Evolutionary conservation across 148 eudicot species (phyloP).

Genomic region (Vaccinium corymbosum): DNA sequence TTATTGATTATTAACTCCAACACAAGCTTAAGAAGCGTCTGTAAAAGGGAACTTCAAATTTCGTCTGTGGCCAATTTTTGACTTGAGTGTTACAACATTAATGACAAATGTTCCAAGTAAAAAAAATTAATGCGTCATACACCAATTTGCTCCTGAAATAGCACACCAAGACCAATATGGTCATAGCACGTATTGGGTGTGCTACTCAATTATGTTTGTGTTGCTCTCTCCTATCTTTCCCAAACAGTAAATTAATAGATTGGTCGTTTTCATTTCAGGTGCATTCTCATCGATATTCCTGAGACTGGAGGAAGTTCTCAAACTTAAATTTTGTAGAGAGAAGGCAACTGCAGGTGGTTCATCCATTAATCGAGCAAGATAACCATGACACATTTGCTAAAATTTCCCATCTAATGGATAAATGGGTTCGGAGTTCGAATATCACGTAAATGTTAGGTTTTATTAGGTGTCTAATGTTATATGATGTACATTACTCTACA

Average conservation of each 20-base stretch:
- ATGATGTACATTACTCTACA: background rate
- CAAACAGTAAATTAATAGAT: background rate
- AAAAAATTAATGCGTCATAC: no score
- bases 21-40: no score
- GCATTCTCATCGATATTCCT: conserved; percentile 43
- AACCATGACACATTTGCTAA: background rate
- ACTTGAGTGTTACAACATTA: no score
- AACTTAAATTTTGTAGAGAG: conserved; percentile 44
- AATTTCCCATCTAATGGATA: background rate
- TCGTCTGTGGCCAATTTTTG: no score
- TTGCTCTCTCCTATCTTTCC: background rate
- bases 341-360: conserved; percentile 20
- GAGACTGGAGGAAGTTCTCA: conserved; percentile 56
- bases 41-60: no score
- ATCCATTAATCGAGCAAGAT: conserved; percentile 1
- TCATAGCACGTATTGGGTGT: no score
- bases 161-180: no score
- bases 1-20: no score
- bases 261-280: conserved; percentile 31
- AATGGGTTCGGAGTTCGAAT: background rate
- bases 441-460: background rate
- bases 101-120: no score
- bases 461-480: background rate
- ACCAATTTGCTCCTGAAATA: no score
- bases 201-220: background rate